Base-by-base conservation (phyloP, 805 yeast genomes). In the Candida morakotiae region DNA sequence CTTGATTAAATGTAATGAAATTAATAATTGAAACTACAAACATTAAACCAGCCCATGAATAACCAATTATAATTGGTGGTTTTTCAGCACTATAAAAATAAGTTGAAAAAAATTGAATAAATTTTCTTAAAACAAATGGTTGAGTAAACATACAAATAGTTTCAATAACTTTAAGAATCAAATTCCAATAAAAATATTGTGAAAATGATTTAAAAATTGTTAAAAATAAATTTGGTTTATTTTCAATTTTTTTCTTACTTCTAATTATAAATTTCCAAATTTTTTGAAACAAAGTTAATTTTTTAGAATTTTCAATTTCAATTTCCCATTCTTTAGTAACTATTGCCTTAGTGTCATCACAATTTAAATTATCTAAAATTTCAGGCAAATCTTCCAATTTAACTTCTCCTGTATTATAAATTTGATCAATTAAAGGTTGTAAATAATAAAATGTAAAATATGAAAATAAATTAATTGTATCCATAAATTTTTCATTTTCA, bases 341-440 rank as follows among this genome's bases (percentile, higher is more conserved):
- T 22, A 21, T 33, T 1, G 34, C 34, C 27, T 40, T 52, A 14
- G 58, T 52, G 13, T 34, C 44, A 18, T 48, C 49, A 34, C 43
- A 40, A 19, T 35, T 38, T 11, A 47, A 25, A 11, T 47, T 48
- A 19, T 40, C 40, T 2, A 42, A 44, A 40, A 37, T 48, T 13
- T 75, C 71, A 9, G 96, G 96, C 35, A 91, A 70, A 56, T 88
- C 96, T 2, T 67, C 63, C 9, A 47, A 44, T 18, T 39, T 42
- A 14, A 58, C 55, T 14, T 49, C 49, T n/a, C 43, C 49, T 7
- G 55, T 49, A 14, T 37, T 34, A 42, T 57, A 48, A 34, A 59
- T 52, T 20, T 48, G 39, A 22, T 43, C 36, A 28, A 63, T 53
- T 18, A 53, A 41, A 2, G 61, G 60, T 26, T 53, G 50, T 23